Percentiles rank a stretch among this genome's conserved stretches.
Evolutionary conservation across 1,139 yeast genomes (phyloP).

Genomic region (Hyphopichia burtonii): DNA sequence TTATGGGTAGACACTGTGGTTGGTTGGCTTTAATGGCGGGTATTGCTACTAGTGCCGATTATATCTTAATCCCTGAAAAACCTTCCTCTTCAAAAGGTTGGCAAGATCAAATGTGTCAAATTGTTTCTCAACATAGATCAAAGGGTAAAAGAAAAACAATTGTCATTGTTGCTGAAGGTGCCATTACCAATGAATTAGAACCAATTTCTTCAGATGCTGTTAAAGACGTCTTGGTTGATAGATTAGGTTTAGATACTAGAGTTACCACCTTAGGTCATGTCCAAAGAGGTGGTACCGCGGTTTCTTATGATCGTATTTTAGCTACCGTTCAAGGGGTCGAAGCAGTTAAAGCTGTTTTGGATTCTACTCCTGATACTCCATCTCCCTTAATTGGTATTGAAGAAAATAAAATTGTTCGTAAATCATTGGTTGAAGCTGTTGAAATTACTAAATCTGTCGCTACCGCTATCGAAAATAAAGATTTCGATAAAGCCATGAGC

Average conservation of each 20-base stretch:
- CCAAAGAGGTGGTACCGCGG: conserved; percentile 86
- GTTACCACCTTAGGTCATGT: conserved; percentile 81
- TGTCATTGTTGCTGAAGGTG: conserved; percentile 84
- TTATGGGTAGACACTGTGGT: conserved; percentile 91
- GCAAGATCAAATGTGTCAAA: conserved; percentile 65
- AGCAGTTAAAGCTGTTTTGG: conserved; percentile 75
- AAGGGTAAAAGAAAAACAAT: conserved; percentile 77
- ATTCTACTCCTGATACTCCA: conserved; percentile 66
- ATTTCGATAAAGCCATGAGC: conserved; percentile 64
- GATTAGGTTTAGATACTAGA: conserved; percentile 71
- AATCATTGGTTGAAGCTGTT: conserved; percentile 74
- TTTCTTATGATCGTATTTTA: conserved; percentile 70
- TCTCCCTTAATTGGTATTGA: conserved; percentile 75
- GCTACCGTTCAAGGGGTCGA: conserved; percentile 85
- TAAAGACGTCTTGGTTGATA: conserved; percentile 57
- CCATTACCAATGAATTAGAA: conserved; percentile 62
- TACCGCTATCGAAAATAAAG: conserved; percentile 55
- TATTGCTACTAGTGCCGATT: conserved; percentile 78
- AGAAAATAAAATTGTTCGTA: conserved; percentile 69
- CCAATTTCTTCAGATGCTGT: conserved; percentile 69
- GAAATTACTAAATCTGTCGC: conserved; percentile 69
- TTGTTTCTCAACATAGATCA: conserved; percentile 63
- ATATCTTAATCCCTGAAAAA: conserved; percentile 76
- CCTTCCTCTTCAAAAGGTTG: conserved; percentile 62
- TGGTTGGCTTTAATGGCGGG: conserved; percentile 87